Conservation (phyloP, 352 stramenopile genomes). For the Blastocystis sp. region DNA sequence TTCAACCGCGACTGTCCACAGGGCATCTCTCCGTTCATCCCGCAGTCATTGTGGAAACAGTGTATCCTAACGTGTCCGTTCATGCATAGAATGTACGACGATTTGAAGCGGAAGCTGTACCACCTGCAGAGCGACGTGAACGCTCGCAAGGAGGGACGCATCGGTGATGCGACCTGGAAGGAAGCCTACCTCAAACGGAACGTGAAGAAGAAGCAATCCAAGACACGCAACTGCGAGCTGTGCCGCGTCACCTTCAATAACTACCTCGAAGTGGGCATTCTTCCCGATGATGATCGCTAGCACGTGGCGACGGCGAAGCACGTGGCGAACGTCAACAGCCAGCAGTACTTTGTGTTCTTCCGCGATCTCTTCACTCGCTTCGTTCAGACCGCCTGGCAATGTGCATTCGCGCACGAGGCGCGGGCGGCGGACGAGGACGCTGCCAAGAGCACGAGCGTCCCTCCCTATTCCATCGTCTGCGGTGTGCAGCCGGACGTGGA, state of each 20-base stretch:
- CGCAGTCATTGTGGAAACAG: constrained; percentile 44
- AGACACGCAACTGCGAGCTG: constrained; percentile 31
- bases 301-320: constrained; percentile 34
- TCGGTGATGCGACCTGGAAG: neutral
- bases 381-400: neutral
- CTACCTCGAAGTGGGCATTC: constrained; percentile 1
- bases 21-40: constrained; percentile 57
- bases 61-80: neutral
- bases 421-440: neutral
- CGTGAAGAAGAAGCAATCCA: constrained; percentile 50
- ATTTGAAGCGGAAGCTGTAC: constrained; percentile 28
- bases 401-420: neutral
- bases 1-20: constrained; percentile 52
- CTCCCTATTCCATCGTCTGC: neutral
- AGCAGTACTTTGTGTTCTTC: constrained; percentile 26
- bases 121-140: neutral
- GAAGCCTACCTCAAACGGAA: constrained; percentile 28
- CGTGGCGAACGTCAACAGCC: neutral
- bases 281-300: neutral
- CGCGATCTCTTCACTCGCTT: constrained; percentile 23
- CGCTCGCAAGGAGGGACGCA: constrained; percentile 18
- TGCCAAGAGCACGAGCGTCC: neutral
- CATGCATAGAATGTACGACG: constrained; percentile 34
- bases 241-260: constrained; percentile 58
- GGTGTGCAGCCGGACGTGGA: neutral